Conservation (phyloP, 2,329 filamentous ascomycete genomes). For the Neonectria hederae region DNA sequence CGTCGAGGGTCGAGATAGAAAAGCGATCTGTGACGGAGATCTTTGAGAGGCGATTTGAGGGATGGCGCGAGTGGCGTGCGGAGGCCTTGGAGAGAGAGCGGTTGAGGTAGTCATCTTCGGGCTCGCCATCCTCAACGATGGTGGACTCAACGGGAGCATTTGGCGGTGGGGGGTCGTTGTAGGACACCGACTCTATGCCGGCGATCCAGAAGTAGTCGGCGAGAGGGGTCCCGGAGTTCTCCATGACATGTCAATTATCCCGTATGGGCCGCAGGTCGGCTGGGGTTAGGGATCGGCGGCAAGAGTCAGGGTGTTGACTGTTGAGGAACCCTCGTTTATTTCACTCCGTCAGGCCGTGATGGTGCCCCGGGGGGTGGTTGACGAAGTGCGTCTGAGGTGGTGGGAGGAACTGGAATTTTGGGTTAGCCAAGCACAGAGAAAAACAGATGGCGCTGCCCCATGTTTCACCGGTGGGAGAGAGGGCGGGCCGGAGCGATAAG, state of each 20-base stretch:
- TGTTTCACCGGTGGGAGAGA: conserved; percentile 16
- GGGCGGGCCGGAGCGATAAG: conserved; percentile 14
- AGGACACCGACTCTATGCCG: conserved; percentile 73
- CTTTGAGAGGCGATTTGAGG: conserved; percentile 67
- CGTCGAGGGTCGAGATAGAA: conserved; percentile 66
- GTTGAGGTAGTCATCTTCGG: conserved; percentile 53
- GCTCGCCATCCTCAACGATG: conserved; percentile 71
- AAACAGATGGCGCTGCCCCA: conserved; percentile 15
- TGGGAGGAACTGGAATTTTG: conserved; percentile 28
- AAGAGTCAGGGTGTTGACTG: conserved; percentile 13
- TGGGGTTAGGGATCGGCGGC: conserved; percentile 14
- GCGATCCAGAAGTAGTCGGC: conserved; percentile 83
- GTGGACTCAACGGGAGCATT: conserved; percentile 61
- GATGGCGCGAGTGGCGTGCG: conserved; percentile 68
- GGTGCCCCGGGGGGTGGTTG: conserved; percentile 10
- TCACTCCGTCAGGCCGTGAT: conserved; percentile 1
- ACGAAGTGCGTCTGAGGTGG: conserved; percentile 15
- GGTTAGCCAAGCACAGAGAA: conserved; percentile 21
- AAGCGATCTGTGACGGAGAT: conserved; percentile 59
- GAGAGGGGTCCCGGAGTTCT: conserved; percentile 69
- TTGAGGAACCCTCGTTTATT: conserved; percentile 19
- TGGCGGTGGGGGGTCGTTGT: conserved; percentile 62
- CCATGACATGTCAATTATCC: conserved; percentile 62
- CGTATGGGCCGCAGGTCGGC: conserved; percentile 38
- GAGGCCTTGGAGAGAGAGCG: conserved; percentile 39